Conservation (phyloP, 164 flowering plant genomes). For the Amborella trichopoda region DNA sequence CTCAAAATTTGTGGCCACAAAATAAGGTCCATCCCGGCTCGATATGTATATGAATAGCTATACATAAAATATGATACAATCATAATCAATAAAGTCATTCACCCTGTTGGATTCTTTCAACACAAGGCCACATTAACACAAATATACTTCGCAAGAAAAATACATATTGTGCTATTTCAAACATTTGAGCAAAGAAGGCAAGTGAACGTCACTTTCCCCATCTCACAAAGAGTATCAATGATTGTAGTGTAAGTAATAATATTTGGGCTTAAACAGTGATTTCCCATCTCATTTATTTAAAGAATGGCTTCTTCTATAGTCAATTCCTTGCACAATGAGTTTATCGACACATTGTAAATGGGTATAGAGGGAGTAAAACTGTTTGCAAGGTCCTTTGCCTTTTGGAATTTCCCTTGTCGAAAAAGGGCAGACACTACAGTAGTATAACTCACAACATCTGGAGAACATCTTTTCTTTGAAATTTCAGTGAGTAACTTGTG, state of each 20-base stretch:
- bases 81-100: too few relatives aligned
- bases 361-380: constrained; percentile 36
- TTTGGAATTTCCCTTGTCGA: constrained; percentile 38
- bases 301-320: constrained; percentile 33
- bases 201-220: constrained; percentile 34
- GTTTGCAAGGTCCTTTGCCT: constrained; percentile 48
- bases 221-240: constrained; percentile 36
- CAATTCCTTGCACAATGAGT: constrained; percentile 37
- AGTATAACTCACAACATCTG: constrained; percentile 72
- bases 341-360: constrained; percentile 63
- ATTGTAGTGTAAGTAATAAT: constrained; percentile 58
- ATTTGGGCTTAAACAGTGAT: constrained; percentile 42
- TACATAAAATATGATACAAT: too few relatives aligned
- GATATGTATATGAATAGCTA: too few relatives aligned
- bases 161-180: too few relatives aligned
- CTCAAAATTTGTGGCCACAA: too few relatives aligned
- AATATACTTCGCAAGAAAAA: too few relatives aligned
- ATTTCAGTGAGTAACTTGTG: constrained; percentile 60
- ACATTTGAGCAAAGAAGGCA: constrained; percentile 51
- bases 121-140: too few relatives aligned
- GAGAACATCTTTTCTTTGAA: constrained; percentile 52
- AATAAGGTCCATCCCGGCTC: too few relatives aligned
- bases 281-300: constrained; percentile 44
- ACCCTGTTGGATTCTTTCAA: too few relatives aligned
- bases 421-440: constrained; percentile 64